Conservation (phyloP, 176 grass and related monocot genomes). For the Coix lacrymajobi region DNA sequence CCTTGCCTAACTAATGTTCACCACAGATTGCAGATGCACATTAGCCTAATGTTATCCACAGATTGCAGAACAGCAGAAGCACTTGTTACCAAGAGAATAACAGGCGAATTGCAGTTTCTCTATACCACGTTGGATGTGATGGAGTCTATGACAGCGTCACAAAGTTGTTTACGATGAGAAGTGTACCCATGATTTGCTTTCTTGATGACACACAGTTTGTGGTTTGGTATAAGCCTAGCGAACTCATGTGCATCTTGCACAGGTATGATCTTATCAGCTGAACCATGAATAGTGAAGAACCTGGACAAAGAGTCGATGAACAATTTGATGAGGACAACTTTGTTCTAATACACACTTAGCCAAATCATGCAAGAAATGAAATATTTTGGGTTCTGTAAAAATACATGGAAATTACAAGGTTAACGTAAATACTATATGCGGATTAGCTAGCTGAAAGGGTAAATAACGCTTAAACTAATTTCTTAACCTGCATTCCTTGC, state of each 20-base stretch:
- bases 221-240: slow-evolving; percentile 68
- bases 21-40: neutral
- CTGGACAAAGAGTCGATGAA: slow-evolving; percentile 13
- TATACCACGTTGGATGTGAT: slow-evolving; percentile 34
- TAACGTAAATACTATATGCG: neutral
- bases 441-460: neutral
- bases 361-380: neutral
- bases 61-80: neutral
- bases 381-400: neutral
- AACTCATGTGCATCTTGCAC: slow-evolving; percentile 79
- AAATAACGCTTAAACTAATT: neutral
- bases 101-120: neutral
- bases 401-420: neutral
- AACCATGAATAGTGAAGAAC: slow-evolving; percentile 81
- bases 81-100: neutral
- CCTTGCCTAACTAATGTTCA: neutral
- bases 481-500: slow-evolving; percentile 72
- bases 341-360: neutral
- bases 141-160: slow-evolving; percentile 46
- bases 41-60: neutral
- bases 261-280: slow-evolving; percentile 70
- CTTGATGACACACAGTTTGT: slow-evolving; percentile 66
- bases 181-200: slow-evolving; percentile 82
- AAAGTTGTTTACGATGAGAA: slow-evolving; percentile 56
- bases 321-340: neutral